These are phyloP conservation scores for Brassica nigra DNA, from an alignment of 345 rosid species.

Conservation along the genomic window DNA sequence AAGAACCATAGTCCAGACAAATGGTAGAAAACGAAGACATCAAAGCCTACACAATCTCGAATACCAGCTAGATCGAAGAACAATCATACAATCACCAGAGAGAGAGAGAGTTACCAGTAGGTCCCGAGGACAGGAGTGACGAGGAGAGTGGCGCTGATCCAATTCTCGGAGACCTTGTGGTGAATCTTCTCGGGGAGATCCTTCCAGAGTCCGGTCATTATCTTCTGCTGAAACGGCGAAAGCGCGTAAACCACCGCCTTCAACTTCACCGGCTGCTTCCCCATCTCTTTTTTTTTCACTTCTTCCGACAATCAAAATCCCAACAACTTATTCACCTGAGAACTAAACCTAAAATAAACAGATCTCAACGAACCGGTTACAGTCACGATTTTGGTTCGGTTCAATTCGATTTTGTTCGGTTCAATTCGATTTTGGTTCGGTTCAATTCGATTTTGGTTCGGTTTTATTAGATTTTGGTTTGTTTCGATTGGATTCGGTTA, in stretches of 20 bases:
- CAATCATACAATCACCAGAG: constrained; percentile 17
- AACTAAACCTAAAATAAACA: background rate
- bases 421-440: background rate
- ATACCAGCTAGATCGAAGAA: constrained; percentile 19
- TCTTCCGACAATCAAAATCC: background rate
- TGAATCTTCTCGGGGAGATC: constrained; percentile 70
- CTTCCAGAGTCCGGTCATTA: constrained; percentile 72
- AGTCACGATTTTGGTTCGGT: constrained; percentile 22
- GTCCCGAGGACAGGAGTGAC: constrained; percentile 64
- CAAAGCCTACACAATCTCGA: background rate
- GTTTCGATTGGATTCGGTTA: background rate
- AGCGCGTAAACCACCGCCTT: constrained; percentile 83
- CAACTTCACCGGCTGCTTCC: constrained; percentile 76
- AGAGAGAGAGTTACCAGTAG: constrained; percentile 46
- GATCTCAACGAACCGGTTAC: background rate
- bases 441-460: too few species aligned
- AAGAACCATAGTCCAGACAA: background rate
- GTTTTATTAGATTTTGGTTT: too few species aligned
- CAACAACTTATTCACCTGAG: background rate
- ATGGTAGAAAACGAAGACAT: background rate
- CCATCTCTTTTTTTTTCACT: constrained; percentile 38
- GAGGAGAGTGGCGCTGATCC: constrained; percentile 77
- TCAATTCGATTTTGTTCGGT: constrained; percentile 3
- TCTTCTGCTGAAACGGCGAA: constrained; percentile 83
- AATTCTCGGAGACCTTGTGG: constrained; percentile 84